Percentiles rank a stretch among this genome's conserved stretches.
Conservation (phyloP, 2,329 filamentous ascomycete genomes). For the Cercospora janseana region DNA sequence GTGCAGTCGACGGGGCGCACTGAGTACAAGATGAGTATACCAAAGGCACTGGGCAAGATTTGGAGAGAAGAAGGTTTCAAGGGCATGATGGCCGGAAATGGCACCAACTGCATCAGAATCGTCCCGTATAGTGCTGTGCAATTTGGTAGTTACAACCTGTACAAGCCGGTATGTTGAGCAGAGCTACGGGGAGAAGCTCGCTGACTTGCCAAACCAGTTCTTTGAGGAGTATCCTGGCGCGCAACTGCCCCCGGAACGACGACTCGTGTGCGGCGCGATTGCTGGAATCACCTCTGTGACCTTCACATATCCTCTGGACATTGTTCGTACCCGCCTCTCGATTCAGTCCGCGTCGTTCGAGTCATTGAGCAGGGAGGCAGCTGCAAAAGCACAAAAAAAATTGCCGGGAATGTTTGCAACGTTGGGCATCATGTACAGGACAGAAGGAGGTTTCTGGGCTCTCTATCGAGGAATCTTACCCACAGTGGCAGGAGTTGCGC, state of each 20-base stretch:
- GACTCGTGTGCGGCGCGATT: slow-evolving; percentile 83
- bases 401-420: slow-evolving; percentile 92
- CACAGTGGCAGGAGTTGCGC: slow-evolving; percentile 90
- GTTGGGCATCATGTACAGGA: slow-evolving; percentile 79
- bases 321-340: slow-evolving; percentile 90
- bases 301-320: slow-evolving; percentile 93
- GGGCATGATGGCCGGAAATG: slow-evolving; percentile 96
- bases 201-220: slow-evolving; percentile 49
- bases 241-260: slow-evolving; percentile 69
- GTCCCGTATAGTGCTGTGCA: slow-evolving; percentile 98
- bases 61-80: slow-evolving; percentile 95
- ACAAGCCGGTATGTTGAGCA: slow-evolving; percentile 70
- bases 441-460: slow-evolving; percentile 78
- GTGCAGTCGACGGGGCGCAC: slow-evolving; percentile 85
- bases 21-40: slow-evolving; percentile 90
- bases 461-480: slow-evolving; percentile 94
- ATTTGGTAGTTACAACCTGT: slow-evolving; percentile 97
- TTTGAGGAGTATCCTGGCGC: slow-evolving; percentile 74
- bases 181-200: background rate
- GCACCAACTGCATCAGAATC: slow-evolving; percentile 96
- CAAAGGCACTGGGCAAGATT: slow-evolving; percentile 88
- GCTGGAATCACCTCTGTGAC: slow-evolving; percentile 95
- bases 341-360: slow-evolving; percentile 97
- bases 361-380: slow-evolving; percentile 58
- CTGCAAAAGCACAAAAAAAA: slow-evolving; percentile 46